These are phyloP conservation scores for Schwanniomyces yamadae DNA, from an alignment of 805 yeast species.

Conservation along the genomic window DNA sequence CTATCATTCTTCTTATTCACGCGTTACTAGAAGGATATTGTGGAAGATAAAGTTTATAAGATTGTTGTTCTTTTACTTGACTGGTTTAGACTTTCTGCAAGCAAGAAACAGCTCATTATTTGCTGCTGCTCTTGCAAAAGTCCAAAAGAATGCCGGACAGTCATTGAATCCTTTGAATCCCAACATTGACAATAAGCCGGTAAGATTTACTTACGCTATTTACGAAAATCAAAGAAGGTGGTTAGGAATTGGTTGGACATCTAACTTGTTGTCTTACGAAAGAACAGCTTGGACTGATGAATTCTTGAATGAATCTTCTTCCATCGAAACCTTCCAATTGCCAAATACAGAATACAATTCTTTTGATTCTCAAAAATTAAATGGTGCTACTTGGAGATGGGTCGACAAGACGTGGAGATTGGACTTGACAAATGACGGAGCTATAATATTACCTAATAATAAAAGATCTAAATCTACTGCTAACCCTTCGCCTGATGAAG, in stretches of 20 bases:
- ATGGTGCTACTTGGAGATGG: conserved; percentile 90
- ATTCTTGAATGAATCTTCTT: conserved; percentile 78
- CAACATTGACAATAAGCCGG: conserved; percentile 41
- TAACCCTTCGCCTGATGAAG: conserved; percentile 77
- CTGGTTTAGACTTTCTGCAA: conserved; percentile 75
- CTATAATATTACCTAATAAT: conserved; percentile 66
- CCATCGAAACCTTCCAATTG: conserved; percentile 73
- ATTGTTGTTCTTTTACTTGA: conserved; percentile 70
- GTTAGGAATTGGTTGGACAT: conserved; percentile 98
- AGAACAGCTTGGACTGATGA: conserved; percentile 98
- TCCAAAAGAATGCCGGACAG: conserved; percentile 36
- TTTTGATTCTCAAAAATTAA: conserved; percentile 37
- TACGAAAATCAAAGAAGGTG: conserved; percentile 96
- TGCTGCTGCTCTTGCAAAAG: conserved; percentile 56
- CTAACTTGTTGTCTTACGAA: conserved; percentile 86
- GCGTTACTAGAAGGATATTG: conserved; percentile 76
- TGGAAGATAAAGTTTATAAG: conserved; percentile 82
- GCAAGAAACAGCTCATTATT: conserved; percentile 47
- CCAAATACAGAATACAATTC: conserved; percentile 61
- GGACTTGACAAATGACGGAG: conserved; percentile 86
- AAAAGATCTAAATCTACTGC: conserved; percentile 58
- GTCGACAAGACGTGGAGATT: conserved; percentile 89
- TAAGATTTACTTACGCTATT: conserved; percentile 85
- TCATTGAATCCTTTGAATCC: conserved; percentile 18
- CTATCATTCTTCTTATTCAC: conserved; percentile 83